A percentile compares a stretch with the other conserved stretches of the same genome.
phyloP scores from a whole-genome alignment of 441 rosid genomes.

The Arabidopsis lyrata region DNA sequence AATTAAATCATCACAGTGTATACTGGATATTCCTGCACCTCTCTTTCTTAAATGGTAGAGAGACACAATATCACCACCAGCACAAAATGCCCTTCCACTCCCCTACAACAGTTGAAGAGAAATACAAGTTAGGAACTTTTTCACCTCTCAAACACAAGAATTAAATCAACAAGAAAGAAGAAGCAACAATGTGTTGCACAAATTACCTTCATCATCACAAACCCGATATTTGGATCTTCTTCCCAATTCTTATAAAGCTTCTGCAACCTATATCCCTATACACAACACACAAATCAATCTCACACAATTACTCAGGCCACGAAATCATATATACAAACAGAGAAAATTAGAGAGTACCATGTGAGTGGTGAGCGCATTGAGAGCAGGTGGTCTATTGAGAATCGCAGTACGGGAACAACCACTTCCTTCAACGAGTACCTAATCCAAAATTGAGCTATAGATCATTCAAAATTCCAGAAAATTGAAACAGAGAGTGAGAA shows the following conservation, averaged over 20 bases:
- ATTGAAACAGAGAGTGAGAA: background rate
- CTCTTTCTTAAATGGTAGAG: conserved; percentile 68
- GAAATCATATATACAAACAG: background rate
- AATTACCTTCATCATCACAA: conserved; percentile 78
- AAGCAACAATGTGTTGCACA: background rate
- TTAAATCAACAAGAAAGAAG: background rate
- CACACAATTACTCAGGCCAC: background rate
- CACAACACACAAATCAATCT: conserved; percentile 1
- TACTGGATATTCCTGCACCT: conserved; percentile 65
- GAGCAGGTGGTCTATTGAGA: conserved; percentile 78
- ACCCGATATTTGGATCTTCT: conserved; percentile 78
- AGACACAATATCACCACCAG: conserved; percentile 89
- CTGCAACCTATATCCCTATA: conserved; percentile 68
- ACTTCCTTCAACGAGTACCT: conserved; percentile 80
- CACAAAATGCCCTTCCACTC: conserved; percentile 95
- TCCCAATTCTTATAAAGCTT: conserved; percentile 86
- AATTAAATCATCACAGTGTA: too few relatives aligned
- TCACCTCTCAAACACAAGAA: background rate
- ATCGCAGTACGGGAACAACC: conserved; percentile 72
- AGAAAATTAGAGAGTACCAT: conserved; percentile 50
- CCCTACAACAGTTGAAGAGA: conserved; percentile 62
- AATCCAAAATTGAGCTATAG: background rate
- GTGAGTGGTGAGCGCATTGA: conserved; percentile 78
- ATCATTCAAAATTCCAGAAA: background rate
- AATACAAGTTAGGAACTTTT: conserved; percentile 15